A percentile compares a stretch with the other conserved stretches of the same genome.
Conservation (phyloP, 352 stramenopile genomes). For the Hyaloperonospora arabidopsidis region DNA sequence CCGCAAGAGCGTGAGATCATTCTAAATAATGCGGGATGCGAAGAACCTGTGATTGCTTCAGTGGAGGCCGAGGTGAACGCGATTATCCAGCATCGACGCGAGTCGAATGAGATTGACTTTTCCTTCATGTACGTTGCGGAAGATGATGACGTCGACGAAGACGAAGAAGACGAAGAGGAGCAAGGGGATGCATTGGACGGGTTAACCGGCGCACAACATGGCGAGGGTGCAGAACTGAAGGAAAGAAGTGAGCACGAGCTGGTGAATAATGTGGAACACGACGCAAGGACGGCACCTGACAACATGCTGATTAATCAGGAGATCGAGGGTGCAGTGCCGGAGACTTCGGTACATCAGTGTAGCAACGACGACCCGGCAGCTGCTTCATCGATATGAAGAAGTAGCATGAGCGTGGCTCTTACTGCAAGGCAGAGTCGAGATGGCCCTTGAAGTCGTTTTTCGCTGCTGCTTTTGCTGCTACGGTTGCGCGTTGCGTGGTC, state of each 20-base stretch:
- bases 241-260: constrained; percentile 19
- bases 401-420: neutral
- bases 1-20: constrained; percentile 67
- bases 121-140: constrained; percentile 63
- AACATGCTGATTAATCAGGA: constrained; percentile 14
- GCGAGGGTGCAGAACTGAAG: constrained; percentile 9
- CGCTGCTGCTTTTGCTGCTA: constrained; percentile 1
- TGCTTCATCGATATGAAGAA: constrained; percentile 12
- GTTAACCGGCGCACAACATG: constrained; percentile 17
- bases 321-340: constrained; percentile 6
- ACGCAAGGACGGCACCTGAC: constrained; percentile 10
- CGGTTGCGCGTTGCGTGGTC: constrained; percentile 5
- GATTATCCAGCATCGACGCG: constrained; percentile 70
- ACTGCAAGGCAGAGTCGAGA: neutral
- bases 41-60: constrained; percentile 55
- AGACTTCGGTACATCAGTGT: constrained; percentile 16
- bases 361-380: constrained; percentile 17
- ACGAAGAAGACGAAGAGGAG: constrained; percentile 26
- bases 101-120: constrained; percentile 80
- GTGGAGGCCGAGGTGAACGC: constrained; percentile 78
- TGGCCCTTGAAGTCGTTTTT: neutral
- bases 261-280: constrained; percentile 15
- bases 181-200: constrained; percentile 23
- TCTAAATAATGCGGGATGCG: constrained; percentile 69
- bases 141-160: constrained; percentile 32